Evolutionary conservation across 805 yeast species (phyloP), one percentile per base, ranked within the genome.

Genomic region (Barnettozyma populi): DNA sequence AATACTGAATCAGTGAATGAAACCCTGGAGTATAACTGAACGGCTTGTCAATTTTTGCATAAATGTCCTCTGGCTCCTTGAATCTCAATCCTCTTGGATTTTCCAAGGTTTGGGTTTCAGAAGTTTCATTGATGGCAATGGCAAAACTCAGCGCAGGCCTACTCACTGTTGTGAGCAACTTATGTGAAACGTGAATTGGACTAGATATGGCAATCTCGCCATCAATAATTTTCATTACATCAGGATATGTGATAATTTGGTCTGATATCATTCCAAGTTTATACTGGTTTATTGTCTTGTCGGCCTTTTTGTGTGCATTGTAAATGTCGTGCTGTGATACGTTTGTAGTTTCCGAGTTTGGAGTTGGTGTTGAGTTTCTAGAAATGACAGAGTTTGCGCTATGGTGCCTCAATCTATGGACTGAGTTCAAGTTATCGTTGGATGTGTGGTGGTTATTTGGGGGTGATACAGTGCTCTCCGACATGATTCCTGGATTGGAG

Each of bases 21-120:
- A 85, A 92, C 3, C 97, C 97, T 1, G 90, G 86, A 0, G 96
- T 90, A 61, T 94, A 92, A 8, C 90, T 78, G 61, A 86, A 94
- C 1, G 98, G 97, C 45, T 70, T 73, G 20, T 68, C 73, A 14
- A 92, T 86, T 44, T 79, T 74, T 19, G 84, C 80, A 67, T 92
- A 94, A 13, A 92, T 84, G 52, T 86, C 92, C 57, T 80, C 82
- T 0, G 94, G 88, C 52, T 84, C 87, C 48, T 73, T 74, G 62
- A 67, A 80, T 21, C 70, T 56, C 24, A 75, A 54, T 1, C 79
- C 79, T 57, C 73, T 53, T 10, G 41, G 40, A n/a, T 43, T 46
- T 36, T 51, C 55, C 4, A 18, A 32, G 18, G 50, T 35, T 24
- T 29, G 34, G 5, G 11, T 21, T 19, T 43, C 49, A 11, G 43